Conservation (phyloP, 345 rosid species). For the Aurinia saxatilis region DNA sequence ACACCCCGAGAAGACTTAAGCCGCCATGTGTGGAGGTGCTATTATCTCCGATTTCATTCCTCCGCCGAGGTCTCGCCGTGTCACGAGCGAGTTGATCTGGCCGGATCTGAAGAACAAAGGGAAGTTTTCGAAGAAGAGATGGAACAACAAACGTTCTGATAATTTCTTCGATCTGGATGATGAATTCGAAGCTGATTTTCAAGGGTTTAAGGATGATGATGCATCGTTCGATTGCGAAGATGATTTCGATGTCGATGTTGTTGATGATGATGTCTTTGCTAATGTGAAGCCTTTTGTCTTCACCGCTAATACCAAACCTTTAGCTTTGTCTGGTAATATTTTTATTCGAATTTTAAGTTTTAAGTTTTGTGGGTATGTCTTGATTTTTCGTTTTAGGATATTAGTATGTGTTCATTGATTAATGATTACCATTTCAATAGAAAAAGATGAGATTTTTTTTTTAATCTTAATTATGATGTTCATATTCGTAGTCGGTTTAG, state of each 20-base stretch:
- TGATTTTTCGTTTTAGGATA: neutral
- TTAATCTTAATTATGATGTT: slow-evolving; percentile 3
- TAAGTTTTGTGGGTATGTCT: neutral
- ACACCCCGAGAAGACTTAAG: slow-evolving; percentile 5
- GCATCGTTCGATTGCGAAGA: slow-evolving; percentile 40
- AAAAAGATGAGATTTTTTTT: neutral
- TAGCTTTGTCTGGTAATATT: slow-evolving; percentile 20
- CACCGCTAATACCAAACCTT: slow-evolving; percentile 29
- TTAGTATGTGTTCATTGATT: neutral
- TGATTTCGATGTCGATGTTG: slow-evolving; percentile 42
- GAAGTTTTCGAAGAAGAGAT: slow-evolving; percentile 25
- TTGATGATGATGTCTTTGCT: slow-evolving; percentile 29
- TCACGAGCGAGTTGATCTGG: slow-evolving; percentile 63
- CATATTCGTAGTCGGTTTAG: neutral
- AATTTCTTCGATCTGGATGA: slow-evolving; percentile 37
- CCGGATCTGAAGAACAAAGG: slow-evolving; percentile 52
- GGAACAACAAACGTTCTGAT: slow-evolving; percentile 32
- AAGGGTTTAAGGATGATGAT: slow-evolving; percentile 61
- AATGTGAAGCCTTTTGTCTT: slow-evolving; percentile 61
- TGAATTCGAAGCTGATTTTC: slow-evolving; percentile 82
- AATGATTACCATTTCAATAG: neutral
- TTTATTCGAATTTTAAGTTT: neutral
- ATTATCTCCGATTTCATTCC: slow-evolving; percentile 75
- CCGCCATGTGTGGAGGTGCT: slow-evolving; percentile 97
- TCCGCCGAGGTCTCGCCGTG: slow-evolving; percentile 35